phyloP scores from a whole-genome alignment of 176 grass and related monocot genomes.

The Oropetium thomaeum region DNA sequence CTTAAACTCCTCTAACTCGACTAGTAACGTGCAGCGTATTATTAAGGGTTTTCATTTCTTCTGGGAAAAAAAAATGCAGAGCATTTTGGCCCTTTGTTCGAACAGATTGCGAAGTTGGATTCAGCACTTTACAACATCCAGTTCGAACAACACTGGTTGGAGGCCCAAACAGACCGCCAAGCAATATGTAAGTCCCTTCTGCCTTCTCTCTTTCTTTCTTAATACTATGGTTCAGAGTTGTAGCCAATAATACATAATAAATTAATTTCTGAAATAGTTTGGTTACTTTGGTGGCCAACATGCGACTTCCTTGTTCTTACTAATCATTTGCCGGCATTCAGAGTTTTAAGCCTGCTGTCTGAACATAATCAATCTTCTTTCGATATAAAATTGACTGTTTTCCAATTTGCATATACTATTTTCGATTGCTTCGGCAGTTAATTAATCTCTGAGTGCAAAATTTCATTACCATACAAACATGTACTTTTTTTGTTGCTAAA shows the following conservation, averaged over 20 bases:
- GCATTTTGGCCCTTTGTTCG: conserved; percentile 78
- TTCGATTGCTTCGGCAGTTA: neutral
- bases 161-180: conserved; percentile 93
- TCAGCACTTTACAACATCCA: conserved; percentile 91
- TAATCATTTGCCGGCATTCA: neutral
- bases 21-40: neutral
- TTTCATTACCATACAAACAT: neutral
- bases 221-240: neutral
- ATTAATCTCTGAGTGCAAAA: neutral
- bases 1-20: neutral
- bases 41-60: neutral
- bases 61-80: conserved; percentile 55
- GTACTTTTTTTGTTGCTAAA: conserved; percentile 2
- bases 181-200: conserved; percentile 55
- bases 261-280: neutral
- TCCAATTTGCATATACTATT: neutral
- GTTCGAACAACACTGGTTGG: conserved; percentile 94
- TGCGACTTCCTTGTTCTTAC: neutral
- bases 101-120: conserved; percentile 91
- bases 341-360: conserved; percentile 5
- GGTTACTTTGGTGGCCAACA: too few species aligned
- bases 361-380: too few species aligned
- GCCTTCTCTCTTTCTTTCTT: neutral
- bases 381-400: too few species aligned
- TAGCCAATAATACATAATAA: neutral